These are phyloP conservation scores for Mycena rebaudengoi DNA, from an alignment of 768 basidiomycete species.

Conservation along the genomic window DNA sequence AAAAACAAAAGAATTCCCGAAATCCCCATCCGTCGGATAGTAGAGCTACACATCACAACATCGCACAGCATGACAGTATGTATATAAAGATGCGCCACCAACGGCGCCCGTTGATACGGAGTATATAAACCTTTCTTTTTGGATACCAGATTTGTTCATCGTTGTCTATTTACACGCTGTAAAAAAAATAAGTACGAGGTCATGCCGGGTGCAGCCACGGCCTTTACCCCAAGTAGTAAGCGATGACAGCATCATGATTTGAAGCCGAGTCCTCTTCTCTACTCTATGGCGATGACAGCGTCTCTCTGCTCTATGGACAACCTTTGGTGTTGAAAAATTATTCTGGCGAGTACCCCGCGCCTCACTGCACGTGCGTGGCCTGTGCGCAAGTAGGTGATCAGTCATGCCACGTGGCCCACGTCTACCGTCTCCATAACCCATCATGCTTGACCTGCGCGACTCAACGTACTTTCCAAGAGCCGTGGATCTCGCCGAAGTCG, in stretches of 20 bases:
- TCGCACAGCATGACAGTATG: too few relatives aligned
- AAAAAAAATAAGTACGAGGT: too few relatives aligned
- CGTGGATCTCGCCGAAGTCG: slow-evolving; percentile 5
- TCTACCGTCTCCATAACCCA: slow-evolving; percentile 7
- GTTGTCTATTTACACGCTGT: too few relatives aligned
- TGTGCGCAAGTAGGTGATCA: slow-evolving; percentile 8
- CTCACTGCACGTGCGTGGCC: slow-evolving; percentile 1
- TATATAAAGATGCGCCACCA: too few relatives aligned
- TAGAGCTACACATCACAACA: too few relatives aligned
- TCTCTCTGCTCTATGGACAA: slow-evolving; percentile 2
- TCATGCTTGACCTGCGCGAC: slow-evolving; percentile 12
- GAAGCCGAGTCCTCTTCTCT: not conserved
- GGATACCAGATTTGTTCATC: too few relatives aligned
- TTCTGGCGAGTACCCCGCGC: slow-evolving; percentile 1
- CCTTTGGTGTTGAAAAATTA: slow-evolving; percentile 5
- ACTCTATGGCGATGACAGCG: not conserved
- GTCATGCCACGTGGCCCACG: not conserved
- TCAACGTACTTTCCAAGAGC: slow-evolving; percentile 7
- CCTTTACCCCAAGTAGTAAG: too few relatives aligned
- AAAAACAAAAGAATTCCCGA: too few relatives aligned
- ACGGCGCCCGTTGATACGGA: too few relatives aligned
- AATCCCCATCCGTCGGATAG: too few relatives aligned
- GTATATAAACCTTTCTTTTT: too few relatives aligned
- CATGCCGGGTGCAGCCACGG: too few relatives aligned
- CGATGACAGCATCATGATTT: slow-evolving; percentile 6